Evolutionary conservation across 148 eudicot genomes (phyloP), one percentile per base, ranked within the genome.

Genomic region (Cornus florida): DNA sequence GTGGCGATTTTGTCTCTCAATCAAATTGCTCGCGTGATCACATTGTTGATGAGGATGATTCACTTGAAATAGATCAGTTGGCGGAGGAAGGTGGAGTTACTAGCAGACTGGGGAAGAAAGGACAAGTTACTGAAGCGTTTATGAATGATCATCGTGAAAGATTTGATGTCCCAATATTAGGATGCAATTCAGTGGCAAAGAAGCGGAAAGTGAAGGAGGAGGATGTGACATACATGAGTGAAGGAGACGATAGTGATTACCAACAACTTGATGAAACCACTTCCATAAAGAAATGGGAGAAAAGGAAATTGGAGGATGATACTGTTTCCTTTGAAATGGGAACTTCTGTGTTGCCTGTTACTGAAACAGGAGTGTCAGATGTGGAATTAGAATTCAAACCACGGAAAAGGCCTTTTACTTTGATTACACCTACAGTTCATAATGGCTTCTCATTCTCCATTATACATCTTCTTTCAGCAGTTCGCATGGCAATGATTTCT

Each of bases 391-490:
- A 92, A 80, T 76, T 56, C 53, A 90, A 88, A 73, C 90, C 86
- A 50, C 91, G 74, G 82, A 91, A 90, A 80, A 91, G 90, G 77
- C 75, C 93, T 0, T 88, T 77, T 77, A 82, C 78, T 73, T 70
- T 84, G 76, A 93, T 91, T 62, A 88, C 89, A 6, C 97, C 94
- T 67, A 83, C 93, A 38, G 74, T 88, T 70, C 94, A 89, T 75
- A 87, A 87, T 70, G 97, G 84, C 79, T 93, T 93, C 73, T 88
- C 94, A 43, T 91, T 93, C 84, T 91, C 97, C 67, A 81, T 93
- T 71, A 83, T 88, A 66, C 93, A 91, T 79, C 92, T 93, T 80
- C 92, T 93, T 77, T 88, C 97, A 62, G 93, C 94, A 71, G 93
- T 91, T 59, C 94, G 97, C 24, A 71, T 89, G 84, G 90, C 97